Evolutionary conservation across 805 yeast species (phyloP).

Genomic region (Isabelozyma gotoi): DNA sequence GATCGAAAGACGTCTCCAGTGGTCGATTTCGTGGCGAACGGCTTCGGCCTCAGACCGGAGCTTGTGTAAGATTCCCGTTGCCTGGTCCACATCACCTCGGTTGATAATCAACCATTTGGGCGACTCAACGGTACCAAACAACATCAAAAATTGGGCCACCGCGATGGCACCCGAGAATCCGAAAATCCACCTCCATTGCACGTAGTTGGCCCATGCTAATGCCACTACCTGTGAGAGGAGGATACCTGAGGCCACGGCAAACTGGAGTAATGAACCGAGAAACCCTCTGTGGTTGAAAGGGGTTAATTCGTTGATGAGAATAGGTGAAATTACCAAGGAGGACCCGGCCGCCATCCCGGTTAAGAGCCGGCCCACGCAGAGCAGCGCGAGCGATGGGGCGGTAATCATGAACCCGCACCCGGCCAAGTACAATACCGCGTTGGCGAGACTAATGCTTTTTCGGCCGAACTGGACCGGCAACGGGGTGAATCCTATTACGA

Average conservation of each 20-base stretch:
- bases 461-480: slow-evolving; percentile 25
- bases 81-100: slow-evolving; percentile 25
- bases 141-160: slow-evolving; percentile 23
- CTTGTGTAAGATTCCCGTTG: slow-evolving; percentile 24
- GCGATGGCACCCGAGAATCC: slow-evolving; percentile 23
- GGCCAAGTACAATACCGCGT: slow-evolving; percentile 18
- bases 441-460: slow-evolving; percentile 16
- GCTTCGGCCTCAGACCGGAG: slow-evolving; percentile 31
- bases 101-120: slow-evolving; percentile 43
- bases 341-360: slow-evolving; percentile 41
- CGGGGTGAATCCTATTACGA: slow-evolving; percentile 26
- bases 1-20: slow-evolving; percentile 32
- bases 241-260: slow-evolving; percentile 40
- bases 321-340: slow-evolving; percentile 39
- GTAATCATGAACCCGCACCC: slow-evolving; percentile 30
- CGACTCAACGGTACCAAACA: slow-evolving; percentile 38
- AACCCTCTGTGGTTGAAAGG: slow-evolving; percentile 42
- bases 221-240: slow-evolving; percentile 32
- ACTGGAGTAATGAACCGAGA: slow-evolving; percentile 38
- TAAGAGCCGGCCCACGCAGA: slow-evolving; percentile 32
- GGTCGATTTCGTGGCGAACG: slow-evolving; percentile 32
- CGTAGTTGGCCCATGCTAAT: slow-evolving; percentile 31
- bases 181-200: slow-evolving; percentile 39
- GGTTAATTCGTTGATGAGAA: slow-evolving; percentile 38
- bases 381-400: slow-evolving; percentile 14